Evolutionary conservation across 495 filamentous ascomycete species (phyloP), one percentile per base, ranked within the genome.

Genomic region (Aspergillus affinis): DNA sequence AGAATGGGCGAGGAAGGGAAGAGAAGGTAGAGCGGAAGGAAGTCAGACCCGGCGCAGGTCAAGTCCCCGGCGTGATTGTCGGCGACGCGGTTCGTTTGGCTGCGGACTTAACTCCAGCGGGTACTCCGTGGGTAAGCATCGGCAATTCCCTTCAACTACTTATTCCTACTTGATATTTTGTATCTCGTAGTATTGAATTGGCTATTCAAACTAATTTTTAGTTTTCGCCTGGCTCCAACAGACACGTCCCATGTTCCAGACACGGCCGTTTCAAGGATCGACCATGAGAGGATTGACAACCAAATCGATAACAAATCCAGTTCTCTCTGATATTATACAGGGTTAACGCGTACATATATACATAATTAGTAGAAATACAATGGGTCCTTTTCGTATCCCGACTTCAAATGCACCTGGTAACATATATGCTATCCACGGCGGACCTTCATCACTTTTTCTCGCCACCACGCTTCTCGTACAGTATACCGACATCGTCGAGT

Each of bases 391-490:
- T 32, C 29, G 6, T 4, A 2, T 32, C 29, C 29, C 10, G 6
- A 7, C 29, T 10, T 32, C 3, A 8, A 32, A 6, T 32, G 29
- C 29, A 32, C 10, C 29, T 10, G 10, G 1, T 32, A 32, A 4
- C 29, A 32, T 2, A 6, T 32, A 7, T 32, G 29, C 10, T 10
- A 13, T 41, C 36, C 12, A 17, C 10, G 36, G 13, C 36, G 32
- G 12, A 21, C 20, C 15, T 27, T 59, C 48, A 44, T 50, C 29
- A 41, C 30, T 44, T 47, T 58, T 54, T 18, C 26, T 23, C 53
- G 19, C 8, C 21, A n/a, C 49, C 45, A 3, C 63, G 47, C 23
- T 72, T 58, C 10, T 69, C 65, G 53, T 74, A 73, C 15, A 80
- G 27, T 18, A 53, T 57, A 12, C 67, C 65, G 10, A 64, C 54